phyloP scores from a whole-genome alignment of 2,329 filamentous ascomycete species.

The Aspergillus carbonarius region DNA sequence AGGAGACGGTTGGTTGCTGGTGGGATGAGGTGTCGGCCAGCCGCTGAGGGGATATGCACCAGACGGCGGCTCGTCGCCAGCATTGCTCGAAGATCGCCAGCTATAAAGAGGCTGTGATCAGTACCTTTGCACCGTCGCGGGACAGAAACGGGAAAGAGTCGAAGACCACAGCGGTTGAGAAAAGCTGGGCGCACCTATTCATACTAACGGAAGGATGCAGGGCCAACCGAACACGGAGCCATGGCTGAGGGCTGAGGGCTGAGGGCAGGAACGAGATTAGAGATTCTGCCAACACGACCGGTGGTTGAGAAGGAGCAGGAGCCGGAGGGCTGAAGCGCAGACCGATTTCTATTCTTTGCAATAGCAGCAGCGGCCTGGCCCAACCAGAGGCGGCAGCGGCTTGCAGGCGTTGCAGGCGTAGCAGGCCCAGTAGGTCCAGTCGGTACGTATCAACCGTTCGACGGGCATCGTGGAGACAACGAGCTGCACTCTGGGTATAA shows the following conservation, averaged over 20 bases:
- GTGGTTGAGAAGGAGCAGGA: slow-evolving; percentile 15
- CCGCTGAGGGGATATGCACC: slow-evolving; percentile 28
- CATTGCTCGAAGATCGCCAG: slow-evolving; percentile 34
- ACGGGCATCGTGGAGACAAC: slow-evolving; percentile 14
- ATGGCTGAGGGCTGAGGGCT: slow-evolving; percentile 24
- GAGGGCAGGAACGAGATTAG: slow-evolving; percentile 16
- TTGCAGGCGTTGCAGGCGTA: slow-evolving; percentile 12
- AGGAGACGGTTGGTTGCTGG: slow-evolving; percentile 37
- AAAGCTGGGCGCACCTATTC: slow-evolving; percentile 36
- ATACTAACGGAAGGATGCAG: slow-evolving; percentile 34
- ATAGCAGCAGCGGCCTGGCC: slow-evolving; percentile 12
- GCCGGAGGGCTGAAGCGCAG: slow-evolving; percentile 15
- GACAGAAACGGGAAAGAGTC: slow-evolving; percentile 5
- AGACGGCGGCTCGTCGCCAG: slow-evolving; percentile 33
- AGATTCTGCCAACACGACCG: slow-evolving; percentile 16
- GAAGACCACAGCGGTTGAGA: slow-evolving; percentile 8
- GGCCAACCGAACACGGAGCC: slow-evolving; percentile 27
- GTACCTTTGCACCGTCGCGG: slow-evolving; percentile 15
- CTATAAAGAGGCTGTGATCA: slow-evolving; percentile 27
- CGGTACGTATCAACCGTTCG: slow-evolving; percentile 13
- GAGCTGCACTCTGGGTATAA: slow-evolving; percentile 7
- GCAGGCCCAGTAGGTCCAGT: background rate
- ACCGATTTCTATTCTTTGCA: slow-evolving; percentile 32
- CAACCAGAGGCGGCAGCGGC: slow-evolving; percentile 20
- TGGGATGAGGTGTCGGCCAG: slow-evolving; percentile 32